A percentile compares a stretch with the other conserved stretches of the same genome.
Conservation (phyloP, 2,329 filamentous ascomycete genomes). For the Sarocladiaceae sp. region DNA sequence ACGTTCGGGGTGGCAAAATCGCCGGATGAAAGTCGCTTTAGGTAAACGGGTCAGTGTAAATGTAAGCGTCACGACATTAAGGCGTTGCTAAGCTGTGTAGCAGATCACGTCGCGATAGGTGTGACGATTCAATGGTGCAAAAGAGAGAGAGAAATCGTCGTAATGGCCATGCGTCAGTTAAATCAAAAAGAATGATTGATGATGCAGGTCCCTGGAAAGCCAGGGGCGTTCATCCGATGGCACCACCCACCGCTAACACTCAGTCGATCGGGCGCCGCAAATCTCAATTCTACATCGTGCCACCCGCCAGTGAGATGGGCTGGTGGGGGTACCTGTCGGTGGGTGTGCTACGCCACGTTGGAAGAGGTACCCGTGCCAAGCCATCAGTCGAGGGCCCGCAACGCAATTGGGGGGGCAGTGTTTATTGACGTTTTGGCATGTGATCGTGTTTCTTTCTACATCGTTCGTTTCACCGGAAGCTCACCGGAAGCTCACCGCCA, state of each 20-base stretch:
- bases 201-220: neutral
- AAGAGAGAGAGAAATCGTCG: neutral
- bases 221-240: neutral
- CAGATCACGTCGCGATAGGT: too few species aligned
- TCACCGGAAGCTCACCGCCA: too few species aligned
- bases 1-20: conserved; percentile 2
- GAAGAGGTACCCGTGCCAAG: conserved; percentile 8
- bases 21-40: neutral
- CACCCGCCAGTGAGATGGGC: neutral
- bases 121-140: neutral
- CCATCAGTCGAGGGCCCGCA: neutral
- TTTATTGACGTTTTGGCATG: neutral
- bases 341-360: neutral
- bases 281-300: conserved; percentile 5
- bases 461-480: neutral
- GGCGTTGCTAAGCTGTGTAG: neutral
- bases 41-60: neutral
- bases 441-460: neutral
- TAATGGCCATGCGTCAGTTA: neutral
- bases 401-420: neutral
- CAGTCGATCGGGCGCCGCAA: neutral
- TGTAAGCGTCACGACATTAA: neutral
- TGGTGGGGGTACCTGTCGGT: conserved; percentile 2
- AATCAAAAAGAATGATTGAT: neutral
- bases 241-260: neutral